These are phyloP conservation scores for Hymenoscyphus fructigenus DNA, from an alignment of 2,329 filamentous ascomycete genomes.

Conservation along the genomic window DNA sequence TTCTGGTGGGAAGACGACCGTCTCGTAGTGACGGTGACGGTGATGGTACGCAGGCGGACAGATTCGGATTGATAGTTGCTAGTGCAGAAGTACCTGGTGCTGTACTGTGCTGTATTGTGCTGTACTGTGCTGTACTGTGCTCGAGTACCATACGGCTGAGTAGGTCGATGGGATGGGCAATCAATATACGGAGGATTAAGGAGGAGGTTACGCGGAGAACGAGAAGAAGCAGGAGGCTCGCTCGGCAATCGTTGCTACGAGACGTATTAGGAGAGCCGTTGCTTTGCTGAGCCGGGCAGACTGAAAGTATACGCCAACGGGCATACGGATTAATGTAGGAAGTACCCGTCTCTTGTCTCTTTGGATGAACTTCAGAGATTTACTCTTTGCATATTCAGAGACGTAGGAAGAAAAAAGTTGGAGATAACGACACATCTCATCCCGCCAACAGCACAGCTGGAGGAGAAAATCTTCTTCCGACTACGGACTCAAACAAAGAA, in stretches of 20 bases:
- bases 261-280: too few species aligned
- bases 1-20: not conserved
- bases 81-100: not conserved
- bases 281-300: too few species aligned
- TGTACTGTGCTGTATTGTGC: too few species aligned
- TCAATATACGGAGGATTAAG: too few species aligned
- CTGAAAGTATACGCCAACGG: not conserved
- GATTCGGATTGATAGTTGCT: not conserved
- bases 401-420: not conserved
- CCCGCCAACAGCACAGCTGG: not conserved
- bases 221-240: too few species aligned
- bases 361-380: not conserved
- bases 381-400: not conserved
- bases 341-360: not conserved
- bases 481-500: not conserved
- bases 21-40: not conserved
- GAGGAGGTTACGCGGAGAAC: too few species aligned
- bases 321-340: constrained; percentile 1
- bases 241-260: not conserved
- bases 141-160: not conserved
- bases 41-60: not conserved
- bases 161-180: too few species aligned
- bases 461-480: not conserved
- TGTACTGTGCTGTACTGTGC: not conserved
- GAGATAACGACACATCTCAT: not conserved